Evolutionary conservation across 306 rosid species (phyloP), one percentile per base, ranked within the genome.

Genomic region (Parietaria judaica): DNA sequence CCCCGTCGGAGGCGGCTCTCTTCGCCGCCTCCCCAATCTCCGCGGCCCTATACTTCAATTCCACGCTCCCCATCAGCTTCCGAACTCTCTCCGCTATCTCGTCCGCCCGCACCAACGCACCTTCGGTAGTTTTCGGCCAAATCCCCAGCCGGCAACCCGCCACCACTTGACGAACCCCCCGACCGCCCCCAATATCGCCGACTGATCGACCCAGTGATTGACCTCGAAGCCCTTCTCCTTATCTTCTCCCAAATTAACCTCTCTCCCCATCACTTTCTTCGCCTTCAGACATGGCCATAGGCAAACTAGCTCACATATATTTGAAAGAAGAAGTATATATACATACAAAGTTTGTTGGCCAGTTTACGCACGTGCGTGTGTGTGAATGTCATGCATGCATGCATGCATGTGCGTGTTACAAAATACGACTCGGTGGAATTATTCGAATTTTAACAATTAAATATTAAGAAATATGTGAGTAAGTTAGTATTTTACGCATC

Each of bases 11-110:
- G n/a, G 4, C 47, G 39, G 31, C 48, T 34, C 39, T 58, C 63
- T 14, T 39, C 1, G 63, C 63, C 48, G 37, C 38, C 8, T 39
- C 47, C 4, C 48, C 4, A 14, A 58, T 11, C 10, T 15, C 31
- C 31, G 31, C 34, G 2, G 49, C 63, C n/a, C 16, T 11, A 15
- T 7, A 13, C 6, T 48, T 38, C 16, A 58, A 10, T 6, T 4
- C 38, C 63, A n/a, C 47, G 39, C 12, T 57, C 16, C 61, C 61
- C 61, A 57, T 57, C 14, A 57, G 13, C 61, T 57, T 45, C 36
- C n/a, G 10, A n/a, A 57, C 38, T n/a, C 44, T 36, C 61, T 36
- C 61, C 6, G 14, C 61, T 0, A 57, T 36, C 45, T 57, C 61
- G 8, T 57, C 46, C 11, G 45, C 61, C 5, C 12, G 13, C 8